Base-by-base conservation (phyloP, 768 basidiomycete species). In the Mycena crocata region DNA sequence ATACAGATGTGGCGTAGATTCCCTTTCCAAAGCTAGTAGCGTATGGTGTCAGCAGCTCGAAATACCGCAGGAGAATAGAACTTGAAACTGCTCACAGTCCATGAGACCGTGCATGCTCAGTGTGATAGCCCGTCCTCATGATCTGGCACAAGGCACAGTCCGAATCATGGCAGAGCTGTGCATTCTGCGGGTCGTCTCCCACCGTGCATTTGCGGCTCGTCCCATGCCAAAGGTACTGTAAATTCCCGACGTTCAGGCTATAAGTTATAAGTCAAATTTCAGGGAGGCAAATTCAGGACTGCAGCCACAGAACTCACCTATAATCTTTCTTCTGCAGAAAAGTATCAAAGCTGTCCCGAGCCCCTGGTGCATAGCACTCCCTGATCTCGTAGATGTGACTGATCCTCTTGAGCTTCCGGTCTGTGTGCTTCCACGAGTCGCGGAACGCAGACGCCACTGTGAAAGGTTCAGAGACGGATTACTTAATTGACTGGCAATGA, bases 131-230 rank as follows among this genome's bases (percentile, higher is more conserved):
- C 49, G 49, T 50, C 28, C 30, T 50, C 26, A 50, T 30, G 24
- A 50, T 50, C 49, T 37, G 37, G 37, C 37, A 37, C 37, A 37
- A 37, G 37, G 37, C 37, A 37, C 37, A 50, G 49, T 50, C 49
- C 49, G 49, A 50, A 50, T 50, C 30, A 50, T 50, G 49, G 49
- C 49, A 50, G 49, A 50, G 49, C 28, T 50, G 26, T 32, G 49
- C 49, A 50, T 50, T 50, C 26, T 26, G 30, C 49, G 49, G 24
- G 26, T 30, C 49, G 49, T 50, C 49, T 50, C 49, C 49, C 49
- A 50, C 24, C 49, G 49, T 21, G 49, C 49, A 50, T 50, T 50
- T 50, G 49, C 49, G 49, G 49, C 49, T 50, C 49, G 49, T 50
- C 26, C 49, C 49, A 30, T 50, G 49, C 49, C 49, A 50, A 26